A percentile compares a stretch with the other conserved stretches of the same genome.
These are phyloP conservation scores for Funneliformis geosporum DNA, from an alignment of 192 early-diverging fungal genomes.

Conservation along the genomic window DNA sequence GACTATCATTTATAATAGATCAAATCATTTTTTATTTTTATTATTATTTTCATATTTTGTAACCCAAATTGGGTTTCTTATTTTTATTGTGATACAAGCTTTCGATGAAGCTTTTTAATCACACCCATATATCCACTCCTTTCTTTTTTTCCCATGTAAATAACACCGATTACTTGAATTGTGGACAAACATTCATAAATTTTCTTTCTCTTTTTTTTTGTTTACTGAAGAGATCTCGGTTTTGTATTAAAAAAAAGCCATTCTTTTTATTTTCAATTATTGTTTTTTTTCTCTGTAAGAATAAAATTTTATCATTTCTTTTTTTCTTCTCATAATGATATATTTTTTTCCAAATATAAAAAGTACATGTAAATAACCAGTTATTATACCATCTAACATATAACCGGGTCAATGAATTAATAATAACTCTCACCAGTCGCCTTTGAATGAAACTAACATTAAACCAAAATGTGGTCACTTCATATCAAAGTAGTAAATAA, in stretches of 20 bases:
- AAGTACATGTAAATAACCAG: background rate
- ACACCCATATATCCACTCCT: background rate
- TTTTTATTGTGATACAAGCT: constrained; percentile 13
- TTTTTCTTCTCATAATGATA: background rate
- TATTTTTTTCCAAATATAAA: background rate
- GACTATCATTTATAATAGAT: constrained; percentile 6
- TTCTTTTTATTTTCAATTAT: background rate
- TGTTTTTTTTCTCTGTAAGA: background rate
- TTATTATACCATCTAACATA: background rate
- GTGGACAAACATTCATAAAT: constrained; percentile 14
- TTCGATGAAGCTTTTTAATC: background rate
- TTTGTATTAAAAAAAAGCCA: background rate
- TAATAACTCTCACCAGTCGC: background rate
- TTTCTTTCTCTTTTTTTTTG: background rate
- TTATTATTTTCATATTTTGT: background rate
- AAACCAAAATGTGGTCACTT: background rate
- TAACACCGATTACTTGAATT: constrained; percentile 5
- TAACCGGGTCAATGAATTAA: too few species aligned
- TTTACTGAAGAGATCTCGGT: background rate
- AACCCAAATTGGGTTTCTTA: background rate
- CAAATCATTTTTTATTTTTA: constrained; percentile 1
- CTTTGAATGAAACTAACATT: background rate
- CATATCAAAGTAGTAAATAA: background rate
- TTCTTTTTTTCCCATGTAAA: constrained; percentile 10
- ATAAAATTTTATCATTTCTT: constrained; percentile 7